phyloP scores from a whole-genome alignment of 306 rosid genomes.

The Delonix regia region DNA sequence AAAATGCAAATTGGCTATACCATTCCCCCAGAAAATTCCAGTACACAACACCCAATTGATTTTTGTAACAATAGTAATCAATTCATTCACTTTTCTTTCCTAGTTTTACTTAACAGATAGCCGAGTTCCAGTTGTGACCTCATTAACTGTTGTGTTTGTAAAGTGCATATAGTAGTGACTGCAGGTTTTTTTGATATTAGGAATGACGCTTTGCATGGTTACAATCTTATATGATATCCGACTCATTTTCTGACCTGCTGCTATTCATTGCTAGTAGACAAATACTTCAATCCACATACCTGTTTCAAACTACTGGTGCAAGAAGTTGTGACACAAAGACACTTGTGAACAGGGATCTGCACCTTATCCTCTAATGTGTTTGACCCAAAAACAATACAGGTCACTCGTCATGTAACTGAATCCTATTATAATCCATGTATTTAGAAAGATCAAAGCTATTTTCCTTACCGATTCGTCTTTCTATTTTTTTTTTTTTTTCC shows the following conservation, averaged over 20 bases:
- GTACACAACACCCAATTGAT: constrained; percentile 35
- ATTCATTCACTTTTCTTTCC: constrained; percentile 43
- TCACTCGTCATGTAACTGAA: not conserved
- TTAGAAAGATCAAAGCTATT: not conserved
- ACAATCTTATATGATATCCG: not conserved
- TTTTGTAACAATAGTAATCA: constrained; percentile 58
- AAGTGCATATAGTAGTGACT: constrained; percentile 25
- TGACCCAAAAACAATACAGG: not conserved
- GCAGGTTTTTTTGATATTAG: not conserved
- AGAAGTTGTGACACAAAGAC: not conserved
- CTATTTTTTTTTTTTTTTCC: too few species aligned
- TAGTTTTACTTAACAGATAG: not conserved
- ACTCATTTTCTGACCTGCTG: not conserved
- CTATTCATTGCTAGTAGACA: not conserved
- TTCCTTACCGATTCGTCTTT: not conserved
- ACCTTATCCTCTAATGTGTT: not conserved
- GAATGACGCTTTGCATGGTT: not conserved
- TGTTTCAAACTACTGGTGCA: not conserved
- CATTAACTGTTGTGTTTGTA: constrained; percentile 2
- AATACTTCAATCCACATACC: not conserved
- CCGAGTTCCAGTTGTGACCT: not conserved
- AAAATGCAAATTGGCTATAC: constrained; percentile 16
- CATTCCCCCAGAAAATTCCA: constrained; percentile 36
- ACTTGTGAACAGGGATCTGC: not conserved
- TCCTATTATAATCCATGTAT: not conserved